phyloP scores from a whole-genome alignment of 306 rosid species.

The Cajanus cajan region DNA sequence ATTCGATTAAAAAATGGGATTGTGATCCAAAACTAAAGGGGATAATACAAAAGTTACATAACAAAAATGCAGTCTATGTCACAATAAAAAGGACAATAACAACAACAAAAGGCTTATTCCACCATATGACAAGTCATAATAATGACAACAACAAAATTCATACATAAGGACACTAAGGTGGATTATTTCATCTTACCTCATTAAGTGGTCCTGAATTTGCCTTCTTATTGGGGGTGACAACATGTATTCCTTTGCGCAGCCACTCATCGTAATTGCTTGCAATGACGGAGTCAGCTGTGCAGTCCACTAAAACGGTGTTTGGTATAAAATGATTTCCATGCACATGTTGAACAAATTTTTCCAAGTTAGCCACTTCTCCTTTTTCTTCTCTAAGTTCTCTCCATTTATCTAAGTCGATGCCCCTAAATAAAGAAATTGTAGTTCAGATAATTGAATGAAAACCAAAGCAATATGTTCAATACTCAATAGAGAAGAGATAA shows the following conservation, averaged over 20 bases:
- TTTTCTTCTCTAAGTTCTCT: constrained; percentile 48
- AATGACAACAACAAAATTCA: too few relatives aligned
- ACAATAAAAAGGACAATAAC: neutral
- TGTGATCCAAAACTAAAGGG: neutral
- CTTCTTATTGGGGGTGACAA: constrained; percentile 78
- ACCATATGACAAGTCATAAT: neutral
- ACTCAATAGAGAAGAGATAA: neutral
- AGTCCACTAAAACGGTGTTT: constrained; percentile 73
- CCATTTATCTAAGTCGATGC: constrained; percentile 65
- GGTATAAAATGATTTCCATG: constrained; percentile 79
- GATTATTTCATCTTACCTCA: constrained; percentile 48
- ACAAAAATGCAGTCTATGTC: neutral
- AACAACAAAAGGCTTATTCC: too few relatives aligned
- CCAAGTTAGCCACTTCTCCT: constrained; percentile 62
- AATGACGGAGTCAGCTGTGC: constrained; percentile 71
- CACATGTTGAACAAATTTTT: constrained; percentile 60
- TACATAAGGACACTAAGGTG: constrained; percentile 2
- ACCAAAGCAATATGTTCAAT: neutral
- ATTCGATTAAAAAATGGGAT: neutral
- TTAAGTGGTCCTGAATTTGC: constrained; percentile 81
- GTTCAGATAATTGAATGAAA: neutral
- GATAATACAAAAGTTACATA: neutral
- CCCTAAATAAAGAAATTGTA: constrained; percentile 39
- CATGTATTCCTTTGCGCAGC: constrained; percentile 76
- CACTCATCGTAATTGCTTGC: constrained; percentile 69